Base-by-base conservation (phyloP, 148 eudicot genomes). In the Diospyros lotus region DNA sequence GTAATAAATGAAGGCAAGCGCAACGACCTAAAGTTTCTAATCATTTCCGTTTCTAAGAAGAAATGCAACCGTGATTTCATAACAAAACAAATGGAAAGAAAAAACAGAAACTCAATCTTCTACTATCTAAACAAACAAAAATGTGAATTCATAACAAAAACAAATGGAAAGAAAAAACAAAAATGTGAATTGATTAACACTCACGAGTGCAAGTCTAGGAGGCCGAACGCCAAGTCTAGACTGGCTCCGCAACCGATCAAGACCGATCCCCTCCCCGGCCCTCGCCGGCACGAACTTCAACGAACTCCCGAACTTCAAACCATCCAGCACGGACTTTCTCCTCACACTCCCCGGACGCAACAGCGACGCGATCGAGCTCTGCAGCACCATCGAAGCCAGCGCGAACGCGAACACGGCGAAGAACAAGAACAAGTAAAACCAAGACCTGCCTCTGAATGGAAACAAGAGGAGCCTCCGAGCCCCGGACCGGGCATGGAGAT, bases 141-240 rank as follows among this genome's bases (percentile, higher is more conserved):
- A 13, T 17, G 39, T 10, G 11, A 17, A 18, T 50, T 39, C 1
- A 52, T 40, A n/a, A 8, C 39, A 6, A n/a, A n/a, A 58, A 1
- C 42, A 68, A 48, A 53, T 62, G 56, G 43, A 58, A 74, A 52
- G 3, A 61, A 38, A 67, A 66, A 28, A 28, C 9, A 1, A 42
- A 13, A 9, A 6, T 38, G 1, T 48, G 54, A 38, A 18, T 38
- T 59, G 44, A 72, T 46, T 11, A 68, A 74, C 43, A 89, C 95
- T 86, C 80, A 93, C 98, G 73, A 92, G 71, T 72, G 86, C 96
- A 77, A 94, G 84, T 18, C 86, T 82, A 2, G 97, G 97, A n/a
- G 83, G 87, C 12, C 96, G 77, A 64, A 94, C 78, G 15, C 89
- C 93, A 67, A 73, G 69, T 71, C 93, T 78, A 14, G 77, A 73